phyloP scores from a whole-genome alignment of 441 rosid genomes.

The Bruguiera hainesii region DNA sequence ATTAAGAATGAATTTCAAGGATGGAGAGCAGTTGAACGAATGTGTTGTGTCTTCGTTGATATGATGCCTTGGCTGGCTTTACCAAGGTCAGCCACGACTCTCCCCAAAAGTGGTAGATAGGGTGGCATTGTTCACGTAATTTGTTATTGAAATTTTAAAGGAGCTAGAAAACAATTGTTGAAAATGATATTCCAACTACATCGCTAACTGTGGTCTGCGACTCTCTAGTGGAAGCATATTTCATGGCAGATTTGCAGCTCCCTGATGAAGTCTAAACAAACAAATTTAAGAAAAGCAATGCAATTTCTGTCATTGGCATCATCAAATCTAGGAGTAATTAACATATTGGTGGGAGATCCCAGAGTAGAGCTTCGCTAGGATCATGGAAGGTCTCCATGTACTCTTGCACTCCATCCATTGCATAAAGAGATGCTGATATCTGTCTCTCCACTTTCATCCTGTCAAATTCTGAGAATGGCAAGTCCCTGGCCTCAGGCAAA shows the following conservation, averaged over 20 bases:
- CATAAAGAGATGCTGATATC: conserved; percentile 68
- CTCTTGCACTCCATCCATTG: conserved; percentile 70
- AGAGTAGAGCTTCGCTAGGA: conserved; percentile 44
- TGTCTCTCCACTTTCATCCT: conserved; percentile 73
- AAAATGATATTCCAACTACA: background rate
- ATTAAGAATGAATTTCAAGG: conserved; percentile 10
- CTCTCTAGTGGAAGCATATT: background rate
- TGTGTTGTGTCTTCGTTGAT: conserved; percentile 10
- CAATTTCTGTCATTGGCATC: background rate
- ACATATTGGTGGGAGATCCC: conserved; percentile 72
- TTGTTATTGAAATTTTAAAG: background rate
- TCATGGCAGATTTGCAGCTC: too few species aligned
- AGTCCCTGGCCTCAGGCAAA: conserved; percentile 21
- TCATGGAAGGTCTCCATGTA: conserved; percentile 48
- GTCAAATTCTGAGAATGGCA: conserved; percentile 54
- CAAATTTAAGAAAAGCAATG: background rate
- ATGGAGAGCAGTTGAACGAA: background rate
- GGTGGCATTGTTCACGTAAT: conserved; percentile 1
- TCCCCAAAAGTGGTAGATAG: conserved; percentile 7
- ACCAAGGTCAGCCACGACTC: conserved; percentile 6
- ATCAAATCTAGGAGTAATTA: conserved; percentile 27
- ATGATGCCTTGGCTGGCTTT: conserved; percentile 22
- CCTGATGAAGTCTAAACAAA: too few species aligned
- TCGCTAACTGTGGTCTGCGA: conserved; percentile 7
- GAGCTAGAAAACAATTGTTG: background rate